Percentiles rank a stretch among this genome's conserved stretches.
These are phyloP conservation scores for Sporobolomyces roseus DNA, from an alignment of 768 basidiomycete species.

Conservation along the genomic window DNA sequence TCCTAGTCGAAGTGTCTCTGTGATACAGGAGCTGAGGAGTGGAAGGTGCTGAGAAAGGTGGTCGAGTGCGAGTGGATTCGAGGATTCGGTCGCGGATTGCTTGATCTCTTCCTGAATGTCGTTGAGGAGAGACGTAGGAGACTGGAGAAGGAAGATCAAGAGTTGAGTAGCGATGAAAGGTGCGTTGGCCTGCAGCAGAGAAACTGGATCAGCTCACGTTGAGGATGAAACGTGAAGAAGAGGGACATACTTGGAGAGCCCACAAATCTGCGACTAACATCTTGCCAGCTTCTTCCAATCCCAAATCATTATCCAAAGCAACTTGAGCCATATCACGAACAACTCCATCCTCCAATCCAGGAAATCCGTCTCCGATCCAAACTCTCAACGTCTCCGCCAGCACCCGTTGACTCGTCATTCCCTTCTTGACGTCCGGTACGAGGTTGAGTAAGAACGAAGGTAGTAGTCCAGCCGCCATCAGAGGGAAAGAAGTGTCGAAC, in stretches of 20 bases:
- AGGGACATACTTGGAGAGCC: constrained; percentile 16
- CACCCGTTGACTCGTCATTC: not conserved
- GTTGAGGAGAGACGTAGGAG: not conserved
- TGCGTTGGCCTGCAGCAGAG: constrained; percentile 26
- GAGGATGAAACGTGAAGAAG: not conserved
- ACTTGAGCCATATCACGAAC: constrained; percentile 31
- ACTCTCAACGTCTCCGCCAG: constrained; percentile 4
- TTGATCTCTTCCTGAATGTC: constrained; percentile 29
- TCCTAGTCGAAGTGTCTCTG: constrained; percentile 37
- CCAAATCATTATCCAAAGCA: not conserved
- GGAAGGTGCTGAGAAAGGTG: constrained; percentile 23
- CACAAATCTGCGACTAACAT: constrained; percentile 25
- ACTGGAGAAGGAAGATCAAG: constrained; percentile 28
- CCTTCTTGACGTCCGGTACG: constrained; percentile 15
- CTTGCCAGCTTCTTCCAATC: constrained; percentile 10
- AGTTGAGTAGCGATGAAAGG: constrained; percentile 31
- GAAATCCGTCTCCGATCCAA: constrained; percentile 31
- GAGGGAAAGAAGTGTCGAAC: constrained; percentile 39
- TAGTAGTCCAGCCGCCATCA: constrained; percentile 34
- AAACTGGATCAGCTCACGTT: not conserved
- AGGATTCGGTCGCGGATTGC: not conserved
- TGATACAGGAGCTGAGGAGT: constrained; percentile 29
- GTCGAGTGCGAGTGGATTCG: not conserved
- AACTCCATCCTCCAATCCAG: constrained; percentile 36
- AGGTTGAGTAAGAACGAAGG: constrained; percentile 3